Percentiles rank a stretch among this genome's conserved stretches.
Conservation (phyloP, 768 basidiomycete species). For the Amanita rubescens region DNA sequence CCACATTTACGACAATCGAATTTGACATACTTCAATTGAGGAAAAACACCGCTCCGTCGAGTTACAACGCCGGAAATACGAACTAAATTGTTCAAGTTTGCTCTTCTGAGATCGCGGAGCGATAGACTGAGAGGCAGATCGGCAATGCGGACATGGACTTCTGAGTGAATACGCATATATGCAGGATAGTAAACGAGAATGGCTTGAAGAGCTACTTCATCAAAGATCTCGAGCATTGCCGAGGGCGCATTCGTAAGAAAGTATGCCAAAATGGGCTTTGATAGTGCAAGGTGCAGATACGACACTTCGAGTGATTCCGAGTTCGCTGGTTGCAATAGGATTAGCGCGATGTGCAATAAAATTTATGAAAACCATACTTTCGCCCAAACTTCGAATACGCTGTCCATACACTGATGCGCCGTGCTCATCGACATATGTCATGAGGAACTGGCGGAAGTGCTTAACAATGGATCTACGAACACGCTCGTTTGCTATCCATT, state of each 20-base stretch:
- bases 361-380: slow-evolving; percentile 52
- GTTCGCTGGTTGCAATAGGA: slow-evolving; percentile 56
- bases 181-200: slow-evolving; percentile 94
- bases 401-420: slow-evolving; percentile 92
- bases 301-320: slow-evolving; percentile 97
- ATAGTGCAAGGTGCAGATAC: slow-evolving; percentile 86
- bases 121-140: slow-evolving; percentile 88
- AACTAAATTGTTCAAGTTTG: slow-evolving; percentile 91
- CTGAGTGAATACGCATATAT: slow-evolving; percentile 95
- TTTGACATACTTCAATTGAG: slow-evolving; percentile 99
- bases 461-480: slow-evolving; percentile 85
- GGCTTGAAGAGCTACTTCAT: slow-evolving; percentile 88
- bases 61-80: slow-evolving; percentile 96
- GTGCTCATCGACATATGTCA: slow-evolving; percentile 92
- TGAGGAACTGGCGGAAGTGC: slow-evolving; percentile 92
- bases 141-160: slow-evolving; percentile 95
- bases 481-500: slow-evolving; percentile 93
- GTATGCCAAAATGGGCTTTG: slow-evolving; percentile 94
- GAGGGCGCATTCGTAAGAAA: slow-evolving; percentile 94
- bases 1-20: slow-evolving; percentile 96
- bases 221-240: slow-evolving; percentile 90
- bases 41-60: slow-evolving; percentile 91
- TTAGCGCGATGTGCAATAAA: neutral
- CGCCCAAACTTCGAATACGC: slow-evolving; percentile 87
- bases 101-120: slow-evolving; percentile 87